Evolutionary conservation across 768 basidiomycete species (phyloP).

Genomic region (Russula sp.): DNA sequence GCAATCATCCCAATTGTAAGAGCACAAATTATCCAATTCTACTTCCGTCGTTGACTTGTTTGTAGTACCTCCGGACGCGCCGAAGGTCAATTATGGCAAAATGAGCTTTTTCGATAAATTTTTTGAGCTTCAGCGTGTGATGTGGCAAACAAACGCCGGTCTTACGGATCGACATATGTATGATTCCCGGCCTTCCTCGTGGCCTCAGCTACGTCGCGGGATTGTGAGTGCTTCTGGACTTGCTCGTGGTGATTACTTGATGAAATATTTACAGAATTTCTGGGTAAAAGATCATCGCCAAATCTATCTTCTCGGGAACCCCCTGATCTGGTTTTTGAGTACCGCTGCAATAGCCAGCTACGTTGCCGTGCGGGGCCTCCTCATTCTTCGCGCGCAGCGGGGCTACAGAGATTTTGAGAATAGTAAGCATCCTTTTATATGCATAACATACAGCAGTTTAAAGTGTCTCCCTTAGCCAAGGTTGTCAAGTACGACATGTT

Average conservation of each 20-base stretch:
- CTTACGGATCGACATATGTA: constrained; percentile 92
- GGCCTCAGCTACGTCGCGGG: constrained; percentile 90
- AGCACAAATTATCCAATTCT: constrained; percentile 29
- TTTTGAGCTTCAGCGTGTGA: constrained; percentile 85
- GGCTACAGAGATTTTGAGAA: constrained; percentile 91
- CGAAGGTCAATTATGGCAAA: constrained; percentile 85
- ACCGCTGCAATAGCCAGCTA: constrained; percentile 70
- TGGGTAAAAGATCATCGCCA: constrained; percentile 98
- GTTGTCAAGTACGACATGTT: constrained; percentile 89
- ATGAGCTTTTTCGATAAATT: constrained; percentile 92
- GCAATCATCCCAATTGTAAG: constrained; percentile 68
- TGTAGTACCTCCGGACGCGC: constrained; percentile 66
- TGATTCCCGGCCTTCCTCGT: constrained; percentile 88
- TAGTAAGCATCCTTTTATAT: constrained; percentile 51
- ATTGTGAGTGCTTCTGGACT: constrained; percentile 60
- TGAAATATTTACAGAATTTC: constrained; percentile 64
- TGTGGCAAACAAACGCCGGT: constrained; percentile 97
- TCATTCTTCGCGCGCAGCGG: constrained; percentile 86
- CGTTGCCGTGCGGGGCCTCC: constrained; percentile 63
- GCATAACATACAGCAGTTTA: neutral
- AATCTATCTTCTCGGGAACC: constrained; percentile 94
- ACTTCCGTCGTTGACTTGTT: neutral
- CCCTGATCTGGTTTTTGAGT: constrained; percentile 88
- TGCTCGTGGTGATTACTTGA: neutral
- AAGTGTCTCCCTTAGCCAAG: constrained; percentile 54